Conservation (phyloP, 1,139 yeast genomes). For the Taiozyma sp. region DNA sequence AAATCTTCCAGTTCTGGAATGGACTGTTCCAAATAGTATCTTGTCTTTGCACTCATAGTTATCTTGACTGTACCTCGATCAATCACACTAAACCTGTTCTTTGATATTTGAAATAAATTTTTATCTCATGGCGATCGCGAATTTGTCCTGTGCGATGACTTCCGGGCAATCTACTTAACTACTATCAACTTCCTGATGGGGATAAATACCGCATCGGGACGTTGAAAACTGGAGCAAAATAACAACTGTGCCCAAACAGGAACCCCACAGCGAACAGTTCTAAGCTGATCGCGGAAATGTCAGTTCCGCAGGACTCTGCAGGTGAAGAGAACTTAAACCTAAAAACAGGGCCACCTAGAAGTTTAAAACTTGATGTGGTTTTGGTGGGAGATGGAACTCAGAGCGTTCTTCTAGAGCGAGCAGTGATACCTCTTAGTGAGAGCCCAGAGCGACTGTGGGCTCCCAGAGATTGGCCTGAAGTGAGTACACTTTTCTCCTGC, state of each 20-base stretch:
- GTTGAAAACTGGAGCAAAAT: not conserved
- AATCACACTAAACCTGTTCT: not conserved
- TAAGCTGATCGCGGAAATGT: not conserved
- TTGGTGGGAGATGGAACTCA: too few species aligned
- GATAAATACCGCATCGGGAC: not conserved
- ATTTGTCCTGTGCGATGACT: not conserved
- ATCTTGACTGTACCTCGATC: not conserved
- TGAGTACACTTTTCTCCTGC: not conserved
- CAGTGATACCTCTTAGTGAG: too few species aligned
- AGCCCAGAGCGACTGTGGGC: too few species aligned
- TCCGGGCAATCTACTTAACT: not conserved
- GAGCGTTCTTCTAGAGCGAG: too few species aligned
- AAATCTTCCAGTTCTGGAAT: constrained; percentile 94
- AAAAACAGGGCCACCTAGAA: not conserved
- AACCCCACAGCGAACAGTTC: not conserved
- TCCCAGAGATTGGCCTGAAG: not conserved
- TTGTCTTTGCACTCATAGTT: constrained; percentile 68
- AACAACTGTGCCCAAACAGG: not conserved
- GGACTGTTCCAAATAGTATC: constrained; percentile 74
- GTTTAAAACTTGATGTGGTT: not conserved
- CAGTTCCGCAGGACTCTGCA: not conserved
- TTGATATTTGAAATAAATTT: not conserved
- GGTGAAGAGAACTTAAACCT: not conserved
- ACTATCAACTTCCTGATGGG: not conserved
- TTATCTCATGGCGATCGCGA: not conserved